phyloP scores from a whole-genome alignment of 176 grass and related monocot genomes.

The Pontederia paniculata region DNA sequence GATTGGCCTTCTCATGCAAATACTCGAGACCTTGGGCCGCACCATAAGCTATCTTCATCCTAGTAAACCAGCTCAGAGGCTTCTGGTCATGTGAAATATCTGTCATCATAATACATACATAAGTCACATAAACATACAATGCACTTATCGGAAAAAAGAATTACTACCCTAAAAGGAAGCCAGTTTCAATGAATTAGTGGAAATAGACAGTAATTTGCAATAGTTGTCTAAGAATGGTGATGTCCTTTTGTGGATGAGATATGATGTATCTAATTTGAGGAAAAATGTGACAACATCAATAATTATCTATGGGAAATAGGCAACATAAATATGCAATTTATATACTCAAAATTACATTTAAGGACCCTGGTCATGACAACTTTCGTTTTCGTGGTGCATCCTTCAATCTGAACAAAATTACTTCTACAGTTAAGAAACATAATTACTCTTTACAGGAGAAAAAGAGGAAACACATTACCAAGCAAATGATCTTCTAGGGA shows the following conservation, averaged over 20 bases:
- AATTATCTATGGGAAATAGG: too few relatives aligned
- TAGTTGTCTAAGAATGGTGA: too few relatives aligned
- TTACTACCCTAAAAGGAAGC: background rate
- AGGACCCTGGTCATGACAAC: too few relatives aligned
- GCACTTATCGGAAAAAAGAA: background rate
- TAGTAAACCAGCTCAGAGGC: background rate
- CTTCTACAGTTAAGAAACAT: background rate
- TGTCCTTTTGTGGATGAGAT: too few relatives aligned
- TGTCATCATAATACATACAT: background rate
- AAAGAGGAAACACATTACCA: background rate
- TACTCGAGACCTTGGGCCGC: constrained; percentile 1
- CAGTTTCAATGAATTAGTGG: too few relatives aligned
- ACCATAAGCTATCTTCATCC: constrained; percentile 5
- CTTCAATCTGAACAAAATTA: background rate
- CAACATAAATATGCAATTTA: too few relatives aligned
- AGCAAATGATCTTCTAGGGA: constrained; percentile 3
- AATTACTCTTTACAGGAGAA: too few relatives aligned
- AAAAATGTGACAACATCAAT: too few relatives aligned
- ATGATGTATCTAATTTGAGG: too few relatives aligned
- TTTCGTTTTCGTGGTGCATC: background rate
- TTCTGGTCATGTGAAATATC: background rate
- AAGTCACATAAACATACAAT: background rate
- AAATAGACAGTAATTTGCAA: too few relatives aligned
- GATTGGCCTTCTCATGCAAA: constrained; percentile 3
- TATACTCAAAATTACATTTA: too few relatives aligned